phyloP scores from a whole-genome alignment of 2,329 filamentous ascomycete species.

The Ophiostoma sp. region DNA sequence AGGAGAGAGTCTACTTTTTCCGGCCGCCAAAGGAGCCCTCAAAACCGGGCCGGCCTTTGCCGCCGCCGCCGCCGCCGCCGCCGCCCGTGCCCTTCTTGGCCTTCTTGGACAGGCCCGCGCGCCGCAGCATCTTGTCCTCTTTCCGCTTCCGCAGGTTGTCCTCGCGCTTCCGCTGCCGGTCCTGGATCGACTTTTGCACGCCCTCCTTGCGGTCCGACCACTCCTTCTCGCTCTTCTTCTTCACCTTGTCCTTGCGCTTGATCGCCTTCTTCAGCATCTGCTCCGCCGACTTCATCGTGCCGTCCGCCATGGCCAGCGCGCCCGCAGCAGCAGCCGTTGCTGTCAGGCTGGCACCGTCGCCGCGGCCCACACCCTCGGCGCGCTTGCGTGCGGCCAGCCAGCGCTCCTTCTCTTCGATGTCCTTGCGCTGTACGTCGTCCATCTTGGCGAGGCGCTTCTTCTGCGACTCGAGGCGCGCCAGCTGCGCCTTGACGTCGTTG shows the following conservation, averaged over 20 bases:
- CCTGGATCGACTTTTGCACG: constrained; percentile 69
- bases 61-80: constrained; percentile 31
- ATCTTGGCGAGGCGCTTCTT: constrained; percentile 70
- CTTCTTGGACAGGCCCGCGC: constrained; percentile 48
- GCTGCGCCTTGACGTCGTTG: constrained; percentile 75
- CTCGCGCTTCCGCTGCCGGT: constrained; percentile 75
- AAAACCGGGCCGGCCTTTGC: constrained; percentile 56
- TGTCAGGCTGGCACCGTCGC: constrained; percentile 48
- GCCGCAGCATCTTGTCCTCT: constrained; percentile 62
- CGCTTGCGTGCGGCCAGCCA: constrained; percentile 90
- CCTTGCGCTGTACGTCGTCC: constrained; percentile 72
- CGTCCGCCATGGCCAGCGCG: constrained; percentile 16
- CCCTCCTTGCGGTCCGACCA: constrained; percentile 71
- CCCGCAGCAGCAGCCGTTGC: constrained; percentile 24
- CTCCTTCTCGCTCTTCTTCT: constrained; percentile 86
- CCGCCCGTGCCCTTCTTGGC: constrained; percentile 42
- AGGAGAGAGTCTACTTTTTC: constrained; percentile 36
- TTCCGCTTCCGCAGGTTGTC: constrained; percentile 69
- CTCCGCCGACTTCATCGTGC: constrained; percentile 38
- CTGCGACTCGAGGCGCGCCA: constrained; percentile 82
- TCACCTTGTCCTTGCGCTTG: constrained; percentile 83
- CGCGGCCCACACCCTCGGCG: constrained; percentile 81
- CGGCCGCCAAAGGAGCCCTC: constrained; percentile 61
- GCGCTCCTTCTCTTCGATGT: constrained; percentile 86
- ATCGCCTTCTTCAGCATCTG: constrained; percentile 85